Evolutionary conservation across 2,329 filamentous ascomycete genomes (phyloP).

Genomic region (Arachnopeziza araneosa): DNA sequence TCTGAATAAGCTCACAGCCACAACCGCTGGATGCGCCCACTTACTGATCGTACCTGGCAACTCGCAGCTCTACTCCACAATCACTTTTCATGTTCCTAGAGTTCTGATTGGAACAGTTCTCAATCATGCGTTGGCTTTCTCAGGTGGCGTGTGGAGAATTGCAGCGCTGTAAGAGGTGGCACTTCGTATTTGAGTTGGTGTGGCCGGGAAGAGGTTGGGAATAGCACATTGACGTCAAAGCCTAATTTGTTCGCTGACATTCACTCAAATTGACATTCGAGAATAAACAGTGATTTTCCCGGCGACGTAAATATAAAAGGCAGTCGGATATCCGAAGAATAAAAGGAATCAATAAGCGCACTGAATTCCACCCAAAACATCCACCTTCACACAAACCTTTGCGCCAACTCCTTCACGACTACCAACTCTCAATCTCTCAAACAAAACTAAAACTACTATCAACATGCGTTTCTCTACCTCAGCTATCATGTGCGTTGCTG

Average conservation of each 20-base stretch:
- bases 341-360: no score
- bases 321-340: no score
- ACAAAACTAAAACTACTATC: not conserved
- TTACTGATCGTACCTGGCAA: not conserved
- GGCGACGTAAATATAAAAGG: no score
- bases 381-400: not conserved
- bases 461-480: conserved; percentile 4
- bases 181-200: not conserved
- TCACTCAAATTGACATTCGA: no score
- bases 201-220: not conserved
- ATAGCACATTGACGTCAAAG: not conserved
- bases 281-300: no score
- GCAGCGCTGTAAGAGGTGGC: not conserved
- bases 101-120: not conserved
- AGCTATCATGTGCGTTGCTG: not conserved
- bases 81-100: not conserved
- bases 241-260: not conserved
- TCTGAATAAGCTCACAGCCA: not conserved
- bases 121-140: not conserved
- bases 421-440: not conserved
- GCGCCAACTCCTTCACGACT: not conserved
- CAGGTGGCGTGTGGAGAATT: not conserved
- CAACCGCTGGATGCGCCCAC: not conserved
- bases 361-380: not conserved
- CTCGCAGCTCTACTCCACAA: not conserved